phyloP scores from a whole-genome alignment of 345 rosid genomes.

The Euphorbia lathyris region DNA sequence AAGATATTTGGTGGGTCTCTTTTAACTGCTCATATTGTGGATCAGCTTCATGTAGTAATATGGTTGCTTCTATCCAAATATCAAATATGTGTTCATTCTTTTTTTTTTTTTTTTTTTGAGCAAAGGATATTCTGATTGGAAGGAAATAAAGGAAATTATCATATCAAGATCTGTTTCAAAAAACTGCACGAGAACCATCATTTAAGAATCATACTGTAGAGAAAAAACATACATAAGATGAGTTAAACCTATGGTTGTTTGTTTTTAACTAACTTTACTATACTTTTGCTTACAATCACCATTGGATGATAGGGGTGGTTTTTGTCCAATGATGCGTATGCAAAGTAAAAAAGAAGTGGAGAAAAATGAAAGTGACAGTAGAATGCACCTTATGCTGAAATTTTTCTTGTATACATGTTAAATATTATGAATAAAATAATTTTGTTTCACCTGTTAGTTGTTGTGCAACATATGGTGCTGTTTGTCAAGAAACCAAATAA shows the following conservation, averaged over 20 bases:
- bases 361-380: too few species aligned
- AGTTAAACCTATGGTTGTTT: too few species aligned
- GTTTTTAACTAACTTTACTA: too few species aligned
- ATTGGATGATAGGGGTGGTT: too few species aligned
- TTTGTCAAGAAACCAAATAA: too few species aligned
- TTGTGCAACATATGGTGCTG: background rate
- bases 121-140: background rate
- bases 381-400: background rate
- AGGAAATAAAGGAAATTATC: background rate
- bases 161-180: background rate
- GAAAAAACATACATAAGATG: too few species aligned
- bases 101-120: background rate
- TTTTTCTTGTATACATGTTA: background rate
- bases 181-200: background rate
- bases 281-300: too few species aligned
- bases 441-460: background rate
- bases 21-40: background rate
- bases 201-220: too few species aligned
- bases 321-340: too few species aligned
- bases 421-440: background rate
- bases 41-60: background rate
- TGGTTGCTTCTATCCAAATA: background rate
- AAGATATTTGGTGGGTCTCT: slow-evolving; percentile 76
- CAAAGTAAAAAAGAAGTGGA: too few species aligned
- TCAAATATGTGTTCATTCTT: background rate